phyloP scores from a whole-genome alignment of 163 green algal species.

The Coccomyxa subellipsoidea region DNA sequence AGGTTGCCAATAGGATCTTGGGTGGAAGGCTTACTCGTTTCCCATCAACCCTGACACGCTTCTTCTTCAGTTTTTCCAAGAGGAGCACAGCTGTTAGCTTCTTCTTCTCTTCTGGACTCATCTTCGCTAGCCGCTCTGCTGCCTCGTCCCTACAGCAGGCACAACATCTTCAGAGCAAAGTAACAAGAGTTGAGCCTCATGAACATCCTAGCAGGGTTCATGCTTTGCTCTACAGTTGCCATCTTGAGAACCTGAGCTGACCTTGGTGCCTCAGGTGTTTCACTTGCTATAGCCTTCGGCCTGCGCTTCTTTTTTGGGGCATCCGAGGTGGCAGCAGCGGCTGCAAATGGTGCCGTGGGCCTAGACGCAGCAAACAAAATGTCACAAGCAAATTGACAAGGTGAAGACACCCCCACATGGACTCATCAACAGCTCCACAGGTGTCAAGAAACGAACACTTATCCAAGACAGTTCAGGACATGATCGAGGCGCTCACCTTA shows the following conservation, averaged over 20 bases:
- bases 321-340: background rate
- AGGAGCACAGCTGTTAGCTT: background rate
- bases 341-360: background rate
- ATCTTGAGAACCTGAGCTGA: background rate
- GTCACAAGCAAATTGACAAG: background rate
- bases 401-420: background rate
- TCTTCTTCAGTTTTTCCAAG: background rate
- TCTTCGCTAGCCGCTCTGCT: background rate
- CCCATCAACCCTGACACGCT: conserved; percentile 10
- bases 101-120: conserved; percentile 10
- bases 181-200: too few relatives aligned
- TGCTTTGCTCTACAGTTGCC: too few relatives aligned
- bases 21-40: background rate
- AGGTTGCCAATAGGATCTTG: too few relatives aligned
- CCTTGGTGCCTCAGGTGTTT: background rate
- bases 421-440: too few relatives aligned
- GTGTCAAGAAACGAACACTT: too few relatives aligned
- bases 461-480: too few relatives aligned
- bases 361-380: background rate
- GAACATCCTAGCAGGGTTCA: too few relatives aligned
- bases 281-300: background rate
- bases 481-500: background rate
- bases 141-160: background rate
- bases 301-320: background rate
- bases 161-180: too few relatives aligned